Evolutionary conservation across 2,329 filamentous ascomycete genomes (phyloP).

Genomic region (Claviceps africana): DNA sequence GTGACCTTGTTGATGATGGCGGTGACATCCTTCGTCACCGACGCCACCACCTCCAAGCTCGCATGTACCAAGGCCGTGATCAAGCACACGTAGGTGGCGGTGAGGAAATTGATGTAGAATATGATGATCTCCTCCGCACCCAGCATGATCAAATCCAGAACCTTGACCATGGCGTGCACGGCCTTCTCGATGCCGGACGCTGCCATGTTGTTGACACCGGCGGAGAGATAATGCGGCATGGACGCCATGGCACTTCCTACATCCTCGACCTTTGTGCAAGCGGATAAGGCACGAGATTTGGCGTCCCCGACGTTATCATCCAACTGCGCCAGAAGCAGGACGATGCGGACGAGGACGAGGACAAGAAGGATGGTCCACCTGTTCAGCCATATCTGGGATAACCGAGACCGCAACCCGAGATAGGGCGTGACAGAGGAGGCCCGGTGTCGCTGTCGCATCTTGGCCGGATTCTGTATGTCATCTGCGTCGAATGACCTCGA

Average conservation of each 20-base stretch:
- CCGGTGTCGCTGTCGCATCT: too few relatives aligned
- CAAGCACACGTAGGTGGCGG: slow-evolving; percentile 79
- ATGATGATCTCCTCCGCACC: slow-evolving; percentile 77
- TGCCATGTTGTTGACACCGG: slow-evolving; percentile 76
- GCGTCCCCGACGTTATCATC: slow-evolving; percentile 63
- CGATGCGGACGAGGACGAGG: slow-evolving; percentile 67
- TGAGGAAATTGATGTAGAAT: slow-evolving; percentile 86
- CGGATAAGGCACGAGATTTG: slow-evolving; percentile 67
- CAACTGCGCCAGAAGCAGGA: slow-evolving; percentile 62
- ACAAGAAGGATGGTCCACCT: slow-evolving; percentile 86
- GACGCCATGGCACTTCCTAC: slow-evolving; percentile 92
- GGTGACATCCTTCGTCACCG: slow-evolving; percentile 38
- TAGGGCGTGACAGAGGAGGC: slow-evolving; percentile 64
- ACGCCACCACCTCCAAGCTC: slow-evolving; percentile 53
- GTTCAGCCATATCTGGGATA: slow-evolving; percentile 97
- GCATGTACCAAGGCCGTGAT: slow-evolving; percentile 73
- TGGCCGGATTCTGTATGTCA: slow-evolving; percentile 11
- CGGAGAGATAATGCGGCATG: slow-evolving; percentile 89
- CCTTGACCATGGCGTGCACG: slow-evolving; percentile 63
- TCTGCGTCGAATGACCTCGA: slow-evolving; percentile 23
- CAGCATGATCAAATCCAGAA: slow-evolving; percentile 66
- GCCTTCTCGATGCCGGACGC: slow-evolving; percentile 68
- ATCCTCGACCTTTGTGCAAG: slow-evolving; percentile 84
- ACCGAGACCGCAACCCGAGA: slow-evolving; percentile 71
- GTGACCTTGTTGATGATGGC: slow-evolving; percentile 35